A percentile compares a stretch with the other conserved stretches of the same genome.
phyloP scores from a whole-genome alignment of 306 rosid genomes.

The Ormosia semicastrata region DNA sequence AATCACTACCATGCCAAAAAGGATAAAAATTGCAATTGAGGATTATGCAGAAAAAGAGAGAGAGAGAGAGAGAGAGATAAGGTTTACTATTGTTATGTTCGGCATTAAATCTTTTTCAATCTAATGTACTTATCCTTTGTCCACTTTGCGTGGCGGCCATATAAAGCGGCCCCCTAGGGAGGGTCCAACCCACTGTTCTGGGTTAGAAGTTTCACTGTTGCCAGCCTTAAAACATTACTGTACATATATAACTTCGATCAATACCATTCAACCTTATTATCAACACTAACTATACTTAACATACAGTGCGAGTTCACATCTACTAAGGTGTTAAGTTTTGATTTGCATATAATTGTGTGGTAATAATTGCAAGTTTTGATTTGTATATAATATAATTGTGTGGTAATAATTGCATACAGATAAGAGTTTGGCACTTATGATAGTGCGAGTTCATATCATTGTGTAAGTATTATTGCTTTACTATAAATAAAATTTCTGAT shows the following conservation, averaged over 20 bases:
- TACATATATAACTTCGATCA: not conserved
- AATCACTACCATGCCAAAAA: not conserved
- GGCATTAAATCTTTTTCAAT: conserved; percentile 18
- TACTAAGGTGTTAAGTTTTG: not conserved
- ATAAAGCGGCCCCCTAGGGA: conserved; percentile 23
- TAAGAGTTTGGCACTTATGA: not conserved
- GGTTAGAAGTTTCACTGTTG: not conserved
- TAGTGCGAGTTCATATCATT: not conserved
- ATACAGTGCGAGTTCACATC: not conserved
- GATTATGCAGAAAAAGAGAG: not conserved
- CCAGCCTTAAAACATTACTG: not conserved
- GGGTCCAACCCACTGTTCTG: conserved; percentile 7
- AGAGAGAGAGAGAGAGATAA: conserved; percentile 21
- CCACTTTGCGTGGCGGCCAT: conserved; percentile 43
- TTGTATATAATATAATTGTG: not conserved
- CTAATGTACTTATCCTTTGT: conserved; percentile 11
- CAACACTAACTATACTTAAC: not conserved
- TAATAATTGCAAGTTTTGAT: not conserved
- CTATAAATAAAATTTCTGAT: too few species aligned
- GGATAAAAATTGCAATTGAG: not conserved
- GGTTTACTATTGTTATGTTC: conserved; percentile 1
- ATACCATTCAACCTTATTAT: not conserved
- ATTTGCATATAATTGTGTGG: too few species aligned
- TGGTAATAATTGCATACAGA: not conserved
- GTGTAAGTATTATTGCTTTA: not conserved